These are phyloP conservation scores for Acarospora socialis DNA, from an alignment of 2,329 filamentous ascomycete species.

Conservation along the genomic window DNA sequence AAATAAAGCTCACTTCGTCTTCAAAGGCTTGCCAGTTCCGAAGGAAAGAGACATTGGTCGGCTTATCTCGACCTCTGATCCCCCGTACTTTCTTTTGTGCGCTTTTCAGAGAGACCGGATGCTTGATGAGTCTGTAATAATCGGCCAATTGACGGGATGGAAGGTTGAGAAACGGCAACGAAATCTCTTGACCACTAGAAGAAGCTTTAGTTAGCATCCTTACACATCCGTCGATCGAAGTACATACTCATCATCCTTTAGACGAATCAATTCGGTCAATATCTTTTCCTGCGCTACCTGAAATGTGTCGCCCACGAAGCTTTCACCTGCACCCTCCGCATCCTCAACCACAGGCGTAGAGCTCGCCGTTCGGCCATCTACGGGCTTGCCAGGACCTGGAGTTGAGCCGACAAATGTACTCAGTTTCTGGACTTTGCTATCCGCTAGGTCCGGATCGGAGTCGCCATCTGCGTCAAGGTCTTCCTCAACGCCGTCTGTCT, in stretches of 20 bases:
- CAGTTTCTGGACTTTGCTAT: conserved; percentile 4
- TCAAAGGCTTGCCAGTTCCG: conserved; percentile 74
- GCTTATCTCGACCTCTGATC: conserved; percentile 51
- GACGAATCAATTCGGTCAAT: conserved; percentile 54
- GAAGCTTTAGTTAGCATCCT: conserved; percentile 13
- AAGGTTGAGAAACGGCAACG: conserved; percentile 62
- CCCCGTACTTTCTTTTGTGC: conserved; percentile 67
- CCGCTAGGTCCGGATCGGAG: conserved; percentile 3
- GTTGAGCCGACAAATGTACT: conserved; percentile 7
- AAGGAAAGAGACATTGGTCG: conserved; percentile 50
- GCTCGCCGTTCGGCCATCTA: conserved; percentile 10
- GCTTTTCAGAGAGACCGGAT: conserved; percentile 64
- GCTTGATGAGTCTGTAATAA: conserved; percentile 72
- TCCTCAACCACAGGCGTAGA: conserved; percentile 13
- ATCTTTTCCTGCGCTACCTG: conserved; percentile 81
- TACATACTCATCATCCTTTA: conserved; percentile 51
- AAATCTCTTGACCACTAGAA: conserved; percentile 48
- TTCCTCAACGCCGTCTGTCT: conserved; percentile 15
- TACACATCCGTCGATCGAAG: conserved; percentile 2
- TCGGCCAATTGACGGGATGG: conserved; percentile 64
- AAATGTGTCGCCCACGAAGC: conserved; percentile 59
- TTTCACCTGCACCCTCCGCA: conserved; percentile 11
- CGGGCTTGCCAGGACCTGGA: conserved; percentile 4
- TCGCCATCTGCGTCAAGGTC: conserved; percentile 7
- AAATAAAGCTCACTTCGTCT: conserved; percentile 64